Evolutionary conservation across 495 filamentous ascomycete genomes (phyloP), one percentile per base, ranked within the genome.

Genomic region (Tuber magnatum): DNA sequence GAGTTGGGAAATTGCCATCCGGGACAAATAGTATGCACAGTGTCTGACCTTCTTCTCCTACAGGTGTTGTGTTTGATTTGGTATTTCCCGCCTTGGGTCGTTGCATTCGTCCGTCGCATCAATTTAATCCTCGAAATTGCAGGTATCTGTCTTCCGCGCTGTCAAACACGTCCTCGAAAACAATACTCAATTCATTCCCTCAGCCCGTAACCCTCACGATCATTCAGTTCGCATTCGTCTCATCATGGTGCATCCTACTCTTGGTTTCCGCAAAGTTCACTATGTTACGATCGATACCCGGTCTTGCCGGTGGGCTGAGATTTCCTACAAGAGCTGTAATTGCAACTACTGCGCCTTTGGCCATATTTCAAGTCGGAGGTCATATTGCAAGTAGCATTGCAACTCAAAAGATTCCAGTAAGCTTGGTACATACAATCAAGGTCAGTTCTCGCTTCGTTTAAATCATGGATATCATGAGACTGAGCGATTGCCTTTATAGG

Each of bases 371-470:
- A 83, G 90, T 99, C 71, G 91, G 91, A 6, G 95, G 96, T 24
- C 96, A 98, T 84, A 93, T 99, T 68, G 86, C 97, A 16, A 94
- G 90, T 81, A 96, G 94, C 12, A 97, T 93, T 80, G 94, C 95
- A 22, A 99, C 93, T 71, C 90, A 92, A 68, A 92, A 94, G 77
- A 98, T 98, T 61, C 94, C 96, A 8, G 95, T 99, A 14, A 97
- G 94, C 35, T 87, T 99, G 61, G 95, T 99, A 28, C 95, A 99
- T 84, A 98, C 96, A 2, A 97, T 99, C 83, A 99, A 99, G 74
- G 80, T 82, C 70, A 16, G 22, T 61, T 18, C 38, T 43, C 44
- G 39, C 73, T 28, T 28, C n/a, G 32, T 40, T 7, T 44, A 20
- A 16, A 32, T 32, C 39, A 22, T 32, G 43, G 40, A 48, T 38